Conservation (phyloP, 805 yeast species). For the Candida rishiriensis region DNA sequence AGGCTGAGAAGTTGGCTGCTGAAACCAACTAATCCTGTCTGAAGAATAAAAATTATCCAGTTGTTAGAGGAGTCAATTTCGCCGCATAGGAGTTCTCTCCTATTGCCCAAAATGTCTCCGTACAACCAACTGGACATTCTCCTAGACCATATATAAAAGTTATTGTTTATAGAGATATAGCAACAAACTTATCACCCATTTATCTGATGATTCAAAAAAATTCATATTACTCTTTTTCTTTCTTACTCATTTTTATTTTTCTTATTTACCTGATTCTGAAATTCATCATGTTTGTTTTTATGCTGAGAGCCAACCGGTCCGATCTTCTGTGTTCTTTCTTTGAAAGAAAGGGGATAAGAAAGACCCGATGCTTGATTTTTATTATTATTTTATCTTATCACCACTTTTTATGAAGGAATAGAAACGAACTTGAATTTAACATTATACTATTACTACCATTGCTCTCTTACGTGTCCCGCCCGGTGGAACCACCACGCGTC, state of each 20-base stretch:
- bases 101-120: too few relatives aligned
- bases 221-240: constrained; percentile 2
- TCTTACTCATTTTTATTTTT: constrained; percentile 5
- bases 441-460: not conserved
- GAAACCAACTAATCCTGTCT: constrained; percentile 57
- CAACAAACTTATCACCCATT: not conserved
- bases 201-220: constrained; percentile 4
- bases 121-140: constrained; percentile 1
- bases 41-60: too few relatives aligned
- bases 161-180: constrained; percentile 8
- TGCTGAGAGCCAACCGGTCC: not conserved
- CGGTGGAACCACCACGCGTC: too few relatives aligned
- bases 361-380: not conserved
- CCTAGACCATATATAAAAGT: constrained; percentile 2
- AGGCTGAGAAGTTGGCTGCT: constrained; percentile 98
- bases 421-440: constrained; percentile 8
- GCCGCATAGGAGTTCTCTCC: too few relatives aligned
- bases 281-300: constrained; percentile 10
- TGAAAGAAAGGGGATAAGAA: not conserved
- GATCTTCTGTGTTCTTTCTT: not conserved
- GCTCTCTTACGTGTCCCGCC: too few relatives aligned
- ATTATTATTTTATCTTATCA: constrained; percentile 2
- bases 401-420: constrained; percentile 9
- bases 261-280: constrained; percentile 14
- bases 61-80: too few relatives aligned